A percentile compares a stretch with the other conserved stretches of the same genome.
Evolutionary conservation across 495 filamentous ascomycete species (phyloP).

Genomic region (Amorphotheca resinae): DNA sequence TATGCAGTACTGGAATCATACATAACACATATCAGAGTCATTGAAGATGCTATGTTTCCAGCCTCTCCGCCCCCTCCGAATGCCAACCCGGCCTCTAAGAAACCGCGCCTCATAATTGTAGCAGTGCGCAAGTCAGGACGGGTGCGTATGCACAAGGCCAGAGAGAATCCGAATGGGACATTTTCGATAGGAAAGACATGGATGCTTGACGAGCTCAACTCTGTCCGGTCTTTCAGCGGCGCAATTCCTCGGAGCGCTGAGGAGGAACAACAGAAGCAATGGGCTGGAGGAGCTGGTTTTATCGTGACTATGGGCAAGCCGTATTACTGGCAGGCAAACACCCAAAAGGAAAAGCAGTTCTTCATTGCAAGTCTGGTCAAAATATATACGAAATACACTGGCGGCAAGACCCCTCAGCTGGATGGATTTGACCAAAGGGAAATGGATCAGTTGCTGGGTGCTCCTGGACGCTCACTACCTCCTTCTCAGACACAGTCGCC

Average conservation of each 20-base stretch:
- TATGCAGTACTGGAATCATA: conserved; percentile 83
- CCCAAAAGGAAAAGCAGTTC: conserved; percentile 91
- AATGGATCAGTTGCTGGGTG: conserved; percentile 36
- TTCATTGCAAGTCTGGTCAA: conserved; percentile 92
- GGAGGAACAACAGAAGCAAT: conserved; percentile 57
- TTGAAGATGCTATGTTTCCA: conserved; percentile 74
- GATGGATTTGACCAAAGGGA: conserved; percentile 73
- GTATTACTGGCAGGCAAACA: conserved; percentile 92
- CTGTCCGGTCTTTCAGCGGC: conserved; percentile 65
- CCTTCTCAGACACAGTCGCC: conserved; percentile 1
- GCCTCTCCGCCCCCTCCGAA: conserved; percentile 72
- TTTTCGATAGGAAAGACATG: conserved; percentile 99
- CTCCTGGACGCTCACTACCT: conserved; percentile 6
- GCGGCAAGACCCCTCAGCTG: conserved; percentile 66
- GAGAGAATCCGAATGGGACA: conserved; percentile 83
- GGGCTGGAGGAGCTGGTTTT: conserved; percentile 73
- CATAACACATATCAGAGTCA: conserved; percentile 88
- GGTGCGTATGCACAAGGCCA: conserved; percentile 90
- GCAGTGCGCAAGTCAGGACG: conserved; percentile 84
- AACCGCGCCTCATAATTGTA: conserved; percentile 80
- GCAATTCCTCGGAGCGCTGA: conserved; percentile 38
- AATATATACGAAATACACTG: conserved; percentile 92
- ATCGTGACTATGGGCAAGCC: conserved; percentile 82
- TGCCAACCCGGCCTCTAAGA: conserved; percentile 58
- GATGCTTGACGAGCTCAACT: conserved; percentile 75